These are phyloP conservation scores for Lactarius tabidus DNA, from an alignment of 768 basidiomycete species.

Conservation along the genomic window DNA sequence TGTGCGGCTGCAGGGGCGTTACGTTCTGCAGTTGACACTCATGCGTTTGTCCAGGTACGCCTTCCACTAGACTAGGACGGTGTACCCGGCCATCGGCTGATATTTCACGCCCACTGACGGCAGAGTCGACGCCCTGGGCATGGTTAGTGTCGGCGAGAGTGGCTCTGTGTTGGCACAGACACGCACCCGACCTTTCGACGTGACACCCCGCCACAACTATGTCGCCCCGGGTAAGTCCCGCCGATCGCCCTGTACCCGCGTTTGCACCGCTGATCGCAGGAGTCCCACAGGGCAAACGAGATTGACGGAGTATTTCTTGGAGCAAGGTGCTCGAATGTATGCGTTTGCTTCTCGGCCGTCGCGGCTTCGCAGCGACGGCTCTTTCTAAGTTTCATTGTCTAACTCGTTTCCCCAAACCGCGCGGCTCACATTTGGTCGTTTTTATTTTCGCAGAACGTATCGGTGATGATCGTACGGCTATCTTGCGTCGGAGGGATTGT, in stretches of 20 bases:
- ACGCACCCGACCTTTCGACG: slow-evolving; percentile 75
- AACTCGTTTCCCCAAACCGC: neutral
- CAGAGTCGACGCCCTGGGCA: slow-evolving; percentile 45
- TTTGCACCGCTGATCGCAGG: slow-evolving; percentile 20
- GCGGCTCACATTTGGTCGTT: slow-evolving; percentile 15
- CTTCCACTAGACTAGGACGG: neutral
- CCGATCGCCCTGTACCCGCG: slow-evolving; percentile 15
- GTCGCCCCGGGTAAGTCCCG: slow-evolving; percentile 65
- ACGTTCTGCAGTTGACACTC: slow-evolving; percentile 68
- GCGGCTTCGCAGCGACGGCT: slow-evolving; percentile 19
- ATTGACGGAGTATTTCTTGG: slow-evolving; percentile 53
- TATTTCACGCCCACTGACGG: slow-evolving; percentile 36
- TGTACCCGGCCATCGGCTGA: neutral
- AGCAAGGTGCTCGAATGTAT: slow-evolving; percentile 56
- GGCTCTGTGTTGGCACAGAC: slow-evolving; percentile 67
- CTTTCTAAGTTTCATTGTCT: slow-evolving; percentile 26
- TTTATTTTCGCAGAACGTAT: slow-evolving; percentile 20
- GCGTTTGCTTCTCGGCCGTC: slow-evolving; percentile 40
- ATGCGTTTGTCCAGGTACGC: slow-evolving; percentile 73
- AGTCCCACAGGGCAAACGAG: slow-evolving; percentile 41
- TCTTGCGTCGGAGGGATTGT: neutral
- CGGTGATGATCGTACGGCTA: slow-evolving; percentile 2
- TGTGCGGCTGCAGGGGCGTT: slow-evolving; percentile 72
- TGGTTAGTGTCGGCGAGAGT: slow-evolving; percentile 42
- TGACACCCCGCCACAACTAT: slow-evolving; percentile 68